Percentiles rank a stretch among this genome's conserved stretches.
These are phyloP conservation scores for Circinella umbellata DNA, from an alignment of 371 early-diverging fungal genomes.

Conservation along the genomic window DNA sequence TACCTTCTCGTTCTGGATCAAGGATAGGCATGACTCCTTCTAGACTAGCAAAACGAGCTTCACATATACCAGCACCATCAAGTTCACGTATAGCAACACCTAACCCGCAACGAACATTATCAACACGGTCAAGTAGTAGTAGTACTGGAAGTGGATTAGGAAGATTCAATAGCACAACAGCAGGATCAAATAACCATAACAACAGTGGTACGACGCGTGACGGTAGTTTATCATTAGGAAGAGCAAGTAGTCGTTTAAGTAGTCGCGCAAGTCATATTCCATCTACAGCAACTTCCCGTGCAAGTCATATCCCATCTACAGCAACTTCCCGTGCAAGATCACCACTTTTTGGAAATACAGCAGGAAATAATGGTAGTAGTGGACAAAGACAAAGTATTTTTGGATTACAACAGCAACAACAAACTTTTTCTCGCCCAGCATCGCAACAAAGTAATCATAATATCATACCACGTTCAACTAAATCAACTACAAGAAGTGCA, in stretches of 20 bases:
- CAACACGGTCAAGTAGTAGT: constrained; percentile 11
- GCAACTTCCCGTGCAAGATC: constrained; percentile 15
- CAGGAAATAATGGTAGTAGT: neutral
- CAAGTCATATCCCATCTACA: constrained; percentile 20
- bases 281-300: constrained; percentile 14
- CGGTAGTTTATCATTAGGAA: neutral
- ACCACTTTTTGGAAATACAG: constrained; percentile 5
- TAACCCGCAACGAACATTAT: constrained; percentile 14
- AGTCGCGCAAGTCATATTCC: constrained; percentile 25
- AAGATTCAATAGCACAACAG: neutral
- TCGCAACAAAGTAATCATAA: constrained; percentile 8
- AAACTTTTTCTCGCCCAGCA: neutral
- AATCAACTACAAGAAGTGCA: constrained; percentile 12
- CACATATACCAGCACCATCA: constrained; percentile 53
- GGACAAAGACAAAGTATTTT: constrained; percentile 16
- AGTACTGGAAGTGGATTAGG: neutral
- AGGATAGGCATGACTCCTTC: constrained; percentile 15
- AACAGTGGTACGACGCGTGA: neutral
- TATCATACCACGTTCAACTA: constrained; percentile 2
- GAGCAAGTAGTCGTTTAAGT: constrained; percentile 11
- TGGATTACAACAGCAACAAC: neutral
- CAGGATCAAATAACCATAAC: neutral
- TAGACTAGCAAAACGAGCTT: constrained; percentile 44
- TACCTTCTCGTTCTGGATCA: constrained; percentile 9
- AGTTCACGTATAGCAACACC: constrained; percentile 1